Base-by-base conservation (phyloP, 140 eudicot species). In the Oenanthe javanica region DNA sequence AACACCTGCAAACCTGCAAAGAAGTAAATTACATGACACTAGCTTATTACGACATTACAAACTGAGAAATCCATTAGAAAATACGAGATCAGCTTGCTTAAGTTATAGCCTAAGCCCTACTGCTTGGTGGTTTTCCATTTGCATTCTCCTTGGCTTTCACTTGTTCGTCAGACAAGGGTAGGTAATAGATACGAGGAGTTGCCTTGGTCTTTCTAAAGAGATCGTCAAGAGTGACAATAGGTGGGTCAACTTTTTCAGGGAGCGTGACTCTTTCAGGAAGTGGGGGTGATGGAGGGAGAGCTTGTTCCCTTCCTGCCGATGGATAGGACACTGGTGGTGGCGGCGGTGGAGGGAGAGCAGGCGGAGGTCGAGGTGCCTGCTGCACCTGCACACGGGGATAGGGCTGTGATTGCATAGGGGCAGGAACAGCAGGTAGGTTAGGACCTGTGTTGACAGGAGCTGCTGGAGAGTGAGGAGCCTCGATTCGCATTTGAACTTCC, bases 1-100 rank as follows among this genome's bases (percentile, higher is more conserved):
- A 82, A 79, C 83, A 89, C 97, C 94, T 92, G 94, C 97, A 92
- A 89, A 92, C 97, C 93, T 90, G 97, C 97, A 92, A 92, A 90
- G 86, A 90, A 42, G 82, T 80, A 90, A n/a, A 87, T 90, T 85
- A 90, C 83, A 87, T 88, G 85, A 92, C 82, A 87, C 90, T 78
- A 72, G 78, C 88, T 85, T 83, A 92, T 90, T 82, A 79, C 83
- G 81, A 85, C 80, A 85, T 81, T 83, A 78, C 89, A 81, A 69
- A 70, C 85, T 81, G 81, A 67, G 83, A 48, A 72, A 79, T 73
- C 84, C 85, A 80, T 76, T 75, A 84, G 85, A 79, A 79, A 79
- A 75, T 80, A 80, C 79, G 14, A 51, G 66, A 81, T 85, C 86
- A 76, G 76, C 82, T 77, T 83, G 77, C 66, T 82, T 66, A 57